Evolutionary conservation across 23 red algal genomes (phyloP).

Genomic region (Gracilaria domingensis): DNA sequence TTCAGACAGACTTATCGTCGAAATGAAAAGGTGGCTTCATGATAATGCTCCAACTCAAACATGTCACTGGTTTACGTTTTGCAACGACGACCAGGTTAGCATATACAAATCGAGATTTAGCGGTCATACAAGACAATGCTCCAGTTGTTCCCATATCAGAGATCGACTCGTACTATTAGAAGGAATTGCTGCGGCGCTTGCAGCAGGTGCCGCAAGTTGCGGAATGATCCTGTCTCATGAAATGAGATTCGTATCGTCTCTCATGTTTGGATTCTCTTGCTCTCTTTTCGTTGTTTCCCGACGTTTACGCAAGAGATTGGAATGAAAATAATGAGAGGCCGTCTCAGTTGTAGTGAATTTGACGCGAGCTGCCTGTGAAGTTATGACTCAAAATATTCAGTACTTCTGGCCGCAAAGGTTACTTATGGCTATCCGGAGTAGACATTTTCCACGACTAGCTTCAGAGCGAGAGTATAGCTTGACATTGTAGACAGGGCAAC

Average conservation of each 20-base stretch:
- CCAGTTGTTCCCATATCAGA: conserved; percentile 4
- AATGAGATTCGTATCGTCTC: background rate
- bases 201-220: background rate
- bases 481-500: conserved; percentile 1
- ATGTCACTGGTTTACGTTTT: conserved; percentile 7
- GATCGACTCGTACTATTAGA: background rate
- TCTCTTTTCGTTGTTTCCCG: conserved; percentile 2
- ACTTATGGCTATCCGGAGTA: background rate
- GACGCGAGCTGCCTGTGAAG: background rate
- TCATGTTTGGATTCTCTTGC: background rate
- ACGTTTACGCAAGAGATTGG: conserved; percentile 16
- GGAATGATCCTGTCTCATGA: background rate
- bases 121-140: conserved; percentile 1
- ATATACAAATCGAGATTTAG: background rate
- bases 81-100: background rate
- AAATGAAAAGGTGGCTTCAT: conserved; percentile 52
- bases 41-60: conserved; percentile 25
- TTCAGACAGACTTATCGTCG: conserved; percentile 52
- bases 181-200: background rate
- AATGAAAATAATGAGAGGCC: background rate
- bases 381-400: background rate
- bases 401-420: background rate
- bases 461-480: background rate
- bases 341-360: background rate
- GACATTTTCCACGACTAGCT: conserved; percentile 8